Percentiles rank a stretch among this genome's conserved stretches.
Conservation (phyloP, 768 basidiomycete genomes). For the Leccinum longicurvipes region DNA sequence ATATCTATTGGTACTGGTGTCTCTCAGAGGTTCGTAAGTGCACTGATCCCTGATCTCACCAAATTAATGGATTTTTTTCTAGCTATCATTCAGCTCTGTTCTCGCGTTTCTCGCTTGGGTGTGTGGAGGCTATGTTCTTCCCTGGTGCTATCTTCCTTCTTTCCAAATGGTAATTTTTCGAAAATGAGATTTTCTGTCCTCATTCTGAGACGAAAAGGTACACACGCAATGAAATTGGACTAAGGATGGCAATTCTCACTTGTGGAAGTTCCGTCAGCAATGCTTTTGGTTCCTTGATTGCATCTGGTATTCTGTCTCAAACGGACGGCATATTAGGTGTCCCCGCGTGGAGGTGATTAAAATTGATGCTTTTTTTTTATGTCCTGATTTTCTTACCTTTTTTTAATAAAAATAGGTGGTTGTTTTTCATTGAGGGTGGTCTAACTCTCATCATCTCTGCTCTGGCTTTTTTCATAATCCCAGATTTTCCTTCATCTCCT, state of each 20-base stretch:
- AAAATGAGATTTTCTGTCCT: not conserved
- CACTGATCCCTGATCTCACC: not conserved
- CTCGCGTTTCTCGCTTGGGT: constrained; percentile 78
- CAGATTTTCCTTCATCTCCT: constrained; percentile 66
- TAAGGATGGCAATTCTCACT: constrained; percentile 61
- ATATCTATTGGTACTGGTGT: constrained; percentile 54
- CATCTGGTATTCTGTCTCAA: constrained; percentile 66
- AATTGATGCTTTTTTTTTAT: not conserved
- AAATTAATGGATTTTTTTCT: not conserved
- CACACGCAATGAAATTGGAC: constrained; percentile 63
- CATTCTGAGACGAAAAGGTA: constrained; percentile 33
- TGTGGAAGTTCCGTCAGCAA: constrained; percentile 75
- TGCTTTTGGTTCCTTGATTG: constrained; percentile 75
- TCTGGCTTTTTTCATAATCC: constrained; percentile 58
- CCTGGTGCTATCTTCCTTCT: constrained; percentile 65
- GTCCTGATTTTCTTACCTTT: not conserved
- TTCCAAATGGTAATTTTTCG: constrained; percentile 50
- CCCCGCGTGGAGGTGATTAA: constrained; percentile 64
- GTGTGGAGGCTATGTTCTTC: constrained; percentile 66
- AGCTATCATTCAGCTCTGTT: constrained; percentile 59
- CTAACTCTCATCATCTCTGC: constrained; percentile 52
- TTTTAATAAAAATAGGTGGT: constrained; percentile 46
- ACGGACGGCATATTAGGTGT: constrained; percentile 68
- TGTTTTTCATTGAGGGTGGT: constrained; percentile 64
- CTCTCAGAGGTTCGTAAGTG: constrained; percentile 26